phyloP scores from a whole-genome alignment of 2,329 filamentous ascomycete species.

The Talaromyces sp. region DNA sequence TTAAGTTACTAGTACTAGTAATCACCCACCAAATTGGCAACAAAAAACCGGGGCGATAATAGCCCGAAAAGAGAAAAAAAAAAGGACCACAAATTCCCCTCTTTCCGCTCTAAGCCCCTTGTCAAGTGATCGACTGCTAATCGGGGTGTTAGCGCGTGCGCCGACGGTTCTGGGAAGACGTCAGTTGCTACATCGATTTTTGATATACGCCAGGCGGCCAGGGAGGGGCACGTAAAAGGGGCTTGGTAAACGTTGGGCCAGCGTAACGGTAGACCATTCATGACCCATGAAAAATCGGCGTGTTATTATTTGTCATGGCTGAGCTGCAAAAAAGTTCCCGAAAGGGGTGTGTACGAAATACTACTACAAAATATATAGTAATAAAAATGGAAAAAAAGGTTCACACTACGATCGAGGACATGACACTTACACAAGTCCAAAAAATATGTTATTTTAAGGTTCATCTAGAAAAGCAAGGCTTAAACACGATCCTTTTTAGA shows the following conservation, averaged over 20 bases:
- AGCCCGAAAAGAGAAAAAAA: background rate
- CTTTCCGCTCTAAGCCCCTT: too few species aligned
- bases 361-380: too few species aligned
- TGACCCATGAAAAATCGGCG: background rate
- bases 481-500: background rate
- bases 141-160: background rate
- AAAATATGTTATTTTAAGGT: background rate
- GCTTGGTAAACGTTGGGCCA: background rate
- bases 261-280: background rate
- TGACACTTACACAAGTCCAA: background rate
- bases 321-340: background rate
- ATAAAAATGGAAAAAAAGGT: background rate
- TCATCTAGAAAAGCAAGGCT: background rate
- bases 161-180: background rate
- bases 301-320: background rate
- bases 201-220: too few species aligned
- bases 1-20: background rate
- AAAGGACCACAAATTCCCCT: too few species aligned
- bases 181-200: background rate
- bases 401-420: background rate
- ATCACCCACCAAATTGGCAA: too few species aligned
- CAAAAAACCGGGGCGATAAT: too few species aligned
- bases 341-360: too few species aligned
- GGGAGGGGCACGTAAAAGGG: too few species aligned
- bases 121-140: background rate